Evolutionary conservation across 345 rosid genomes (phyloP), one percentile per base, ranked within the genome.

Genomic region (Citrus mangshanensis): DNA sequence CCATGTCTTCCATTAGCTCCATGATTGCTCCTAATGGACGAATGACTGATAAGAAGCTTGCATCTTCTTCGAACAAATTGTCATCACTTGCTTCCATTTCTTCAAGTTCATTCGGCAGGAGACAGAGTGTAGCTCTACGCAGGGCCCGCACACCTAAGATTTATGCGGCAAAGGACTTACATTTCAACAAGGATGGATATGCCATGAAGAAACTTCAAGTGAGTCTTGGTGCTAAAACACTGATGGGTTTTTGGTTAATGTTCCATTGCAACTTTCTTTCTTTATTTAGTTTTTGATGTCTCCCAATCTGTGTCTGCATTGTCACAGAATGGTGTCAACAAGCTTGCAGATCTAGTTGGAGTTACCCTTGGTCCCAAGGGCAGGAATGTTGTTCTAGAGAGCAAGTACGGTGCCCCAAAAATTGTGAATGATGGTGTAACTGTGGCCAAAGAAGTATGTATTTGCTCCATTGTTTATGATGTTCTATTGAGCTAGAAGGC

Each of bases 341-440:
- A 93, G 88, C 99, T 96, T 61, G 99, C 99, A 9, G 98, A 96
- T 83, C 80, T 96, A 61, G 99, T 96, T 58, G 98, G 99, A 76
- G 99, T 94, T 71, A 96, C 98, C 10, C 97, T 93, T 77, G 99
- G 98, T 73, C 99, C 98, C 2, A 92, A 94, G 80, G 98, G 99
- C 51, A 85, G 99, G 77, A 96, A 96, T 81, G 99, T 94, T 83
- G 99, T 96, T 74, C 93, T 96, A 14, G 99, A 96, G 87, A 96
- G 98, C 93, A 96, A 94, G 84, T 94, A 96, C 78, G 99, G 99
- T 4, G 95, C 99, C 72, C 99, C 99, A 0, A 94, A 90, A 88
- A 96, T 96, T 75, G 98, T 96, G 51, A 96, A 94, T 74, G 99
- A 96, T 71, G 99, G 99, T 73, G 98, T 96, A 42, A 96, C 99